Conservation (phyloP, 768 basidiomycete genomes). For the Amanita muscaria region DNA sequence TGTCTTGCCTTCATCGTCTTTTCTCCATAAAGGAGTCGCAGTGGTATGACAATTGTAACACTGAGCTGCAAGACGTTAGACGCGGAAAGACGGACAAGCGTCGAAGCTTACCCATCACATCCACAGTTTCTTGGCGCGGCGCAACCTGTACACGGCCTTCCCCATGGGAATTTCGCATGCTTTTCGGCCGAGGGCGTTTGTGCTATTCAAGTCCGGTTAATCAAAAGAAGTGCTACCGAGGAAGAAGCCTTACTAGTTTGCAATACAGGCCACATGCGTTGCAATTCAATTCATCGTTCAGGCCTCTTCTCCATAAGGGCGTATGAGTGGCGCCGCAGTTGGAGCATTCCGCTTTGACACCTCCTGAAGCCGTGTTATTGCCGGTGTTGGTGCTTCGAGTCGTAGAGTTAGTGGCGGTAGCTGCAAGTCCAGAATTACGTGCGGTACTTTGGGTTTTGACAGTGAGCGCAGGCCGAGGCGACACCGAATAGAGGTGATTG, state of each 20-base stretch:
- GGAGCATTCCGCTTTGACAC: slow-evolving; percentile 75
- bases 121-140: slow-evolving; percentile 62
- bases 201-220: slow-evolving; percentile 38
- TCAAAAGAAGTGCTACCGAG: slow-evolving; percentile 6
- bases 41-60: slow-evolving; percentile 90
- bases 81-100: slow-evolving; percentile 21
- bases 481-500: slow-evolving; percentile 22
- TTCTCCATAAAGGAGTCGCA: slow-evolving; percentile 83
- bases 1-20: slow-evolving; percentile 86
- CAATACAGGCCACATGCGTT: slow-evolving; percentile 87
- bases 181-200: slow-evolving; percentile 83
- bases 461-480: slow-evolving; percentile 48
- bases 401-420: slow-evolving; percentile 51
- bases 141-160: slow-evolving; percentile 59
- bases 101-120: slow-evolving; percentile 55
- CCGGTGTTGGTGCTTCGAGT: slow-evolving; percentile 18
- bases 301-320: slow-evolving; percentile 76
- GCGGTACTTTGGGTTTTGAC: slow-evolving; percentile 44
- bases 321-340: slow-evolving; percentile 88
- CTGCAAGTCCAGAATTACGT: slow-evolving; percentile 55
- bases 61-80: slow-evolving; percentile 47
- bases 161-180: slow-evolving; percentile 70
- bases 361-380: slow-evolving; percentile 43
- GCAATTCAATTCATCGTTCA: slow-evolving; percentile 86
- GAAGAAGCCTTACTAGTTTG: slow-evolving; percentile 51